phyloP scores from a whole-genome alignment of 2,329 filamentous ascomycete genomes.

The Meredithiella fracta region DNA sequence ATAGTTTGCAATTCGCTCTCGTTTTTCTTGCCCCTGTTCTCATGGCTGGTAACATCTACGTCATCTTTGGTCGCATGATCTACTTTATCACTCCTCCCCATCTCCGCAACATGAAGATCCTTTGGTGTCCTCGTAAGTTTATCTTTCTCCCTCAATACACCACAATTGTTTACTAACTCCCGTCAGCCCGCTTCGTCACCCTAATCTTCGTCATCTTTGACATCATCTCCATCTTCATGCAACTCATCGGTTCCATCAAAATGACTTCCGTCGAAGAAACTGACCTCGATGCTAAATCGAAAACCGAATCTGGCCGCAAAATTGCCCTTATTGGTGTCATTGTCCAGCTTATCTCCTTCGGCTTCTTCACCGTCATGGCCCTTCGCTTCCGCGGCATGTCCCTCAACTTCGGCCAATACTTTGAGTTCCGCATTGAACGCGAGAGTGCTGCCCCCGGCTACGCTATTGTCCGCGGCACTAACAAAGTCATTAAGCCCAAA shows the following conservation, averaged over 20 bases:
- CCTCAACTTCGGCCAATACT: not conserved
- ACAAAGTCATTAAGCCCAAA: constrained; percentile 17
- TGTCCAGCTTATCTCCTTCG: constrained; percentile 29
- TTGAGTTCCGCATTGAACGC: not conserved
- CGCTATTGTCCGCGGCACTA: constrained; percentile 17
- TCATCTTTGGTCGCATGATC: constrained; percentile 16
- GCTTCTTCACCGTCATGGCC: constrained; percentile 29
- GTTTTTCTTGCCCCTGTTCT: constrained; percentile 17
- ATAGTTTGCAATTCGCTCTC: constrained; percentile 17
- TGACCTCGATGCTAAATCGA: constrained; percentile 20
- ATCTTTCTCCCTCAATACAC: not conserved
- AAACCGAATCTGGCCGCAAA: constrained; percentile 20
- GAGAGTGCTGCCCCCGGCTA: not conserved
- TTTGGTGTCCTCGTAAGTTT: constrained; percentile 10
- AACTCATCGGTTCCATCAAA: constrained; percentile 25
- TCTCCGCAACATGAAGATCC: constrained; percentile 2
- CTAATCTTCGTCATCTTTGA: constrained; percentile 26
- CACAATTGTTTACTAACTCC: not conserved
- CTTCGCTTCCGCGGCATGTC: constrained; percentile 31
- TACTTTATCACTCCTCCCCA: constrained; percentile 7
- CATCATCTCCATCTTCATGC: constrained; percentile 24
- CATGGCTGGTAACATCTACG: constrained; percentile 19
- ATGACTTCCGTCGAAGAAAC: constrained; percentile 23
- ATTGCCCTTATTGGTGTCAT: constrained; percentile 23
- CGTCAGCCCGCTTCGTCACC: constrained; percentile 17